Evolutionary conservation across 257 asterid species (phyloP).

Genomic region (Eucommia ulmoides): DNA sequence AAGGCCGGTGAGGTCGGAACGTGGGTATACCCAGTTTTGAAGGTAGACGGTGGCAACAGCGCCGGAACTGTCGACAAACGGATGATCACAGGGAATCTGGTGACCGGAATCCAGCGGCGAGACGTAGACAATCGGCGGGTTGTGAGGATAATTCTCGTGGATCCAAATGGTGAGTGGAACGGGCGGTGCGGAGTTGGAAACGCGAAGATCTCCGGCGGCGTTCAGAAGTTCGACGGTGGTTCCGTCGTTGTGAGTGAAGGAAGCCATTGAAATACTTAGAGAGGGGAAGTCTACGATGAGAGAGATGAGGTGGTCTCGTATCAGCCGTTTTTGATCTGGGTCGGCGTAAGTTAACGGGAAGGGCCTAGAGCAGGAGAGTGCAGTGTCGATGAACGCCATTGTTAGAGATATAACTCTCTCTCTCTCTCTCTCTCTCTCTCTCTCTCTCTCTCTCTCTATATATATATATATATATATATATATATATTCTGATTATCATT

Average conservation of each 20-base stretch:
- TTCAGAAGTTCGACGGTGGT: constrained; percentile 74
- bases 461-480: too few species aligned
- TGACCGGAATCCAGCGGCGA: constrained; percentile 82
- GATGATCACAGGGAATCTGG: constrained; percentile 73
- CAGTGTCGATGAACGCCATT: constrained; percentile 61
- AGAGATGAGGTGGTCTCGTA: constrained; percentile 64
- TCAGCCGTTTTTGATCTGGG: constrained; percentile 61
- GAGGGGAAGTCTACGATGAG: constrained; percentile 62
- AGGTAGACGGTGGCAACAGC: constrained; percentile 63
- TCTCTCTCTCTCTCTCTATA: too few species aligned
- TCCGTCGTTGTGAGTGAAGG: constrained; percentile 95
- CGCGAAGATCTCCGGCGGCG: constrained; percentile 83
- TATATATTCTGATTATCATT: too few species aligned
- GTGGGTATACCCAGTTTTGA: constrained; percentile 74
- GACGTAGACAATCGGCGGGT: constrained; percentile 77
- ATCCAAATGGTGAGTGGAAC: constrained; percentile 84
- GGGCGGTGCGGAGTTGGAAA: constrained; percentile 48
- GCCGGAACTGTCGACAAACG: constrained; percentile 80
- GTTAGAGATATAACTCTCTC: too few species aligned
- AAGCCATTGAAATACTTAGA: constrained; percentile 62
- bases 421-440: too few species aligned
- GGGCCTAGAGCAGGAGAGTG: constrained; percentile 78
- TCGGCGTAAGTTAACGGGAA: constrained; percentile 67
- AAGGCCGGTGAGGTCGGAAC: constrained; percentile 56
- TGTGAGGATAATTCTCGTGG: constrained; percentile 79